Evolutionary conservation across 169 alveolate species (phyloP).

Genomic region (Plasmodium falciparum): DNA sequence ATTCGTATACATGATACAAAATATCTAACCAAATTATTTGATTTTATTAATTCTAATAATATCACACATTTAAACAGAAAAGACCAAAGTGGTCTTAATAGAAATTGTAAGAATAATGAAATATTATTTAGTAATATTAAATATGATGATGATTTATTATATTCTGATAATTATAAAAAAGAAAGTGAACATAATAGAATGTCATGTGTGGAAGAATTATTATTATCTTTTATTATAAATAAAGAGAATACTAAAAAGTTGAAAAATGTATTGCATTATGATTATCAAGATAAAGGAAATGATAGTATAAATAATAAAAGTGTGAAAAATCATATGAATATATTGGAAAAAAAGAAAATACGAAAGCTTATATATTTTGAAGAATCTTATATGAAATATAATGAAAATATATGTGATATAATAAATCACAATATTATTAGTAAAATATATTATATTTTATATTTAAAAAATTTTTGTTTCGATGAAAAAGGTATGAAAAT

Average conservation of each 20-base stretch:
- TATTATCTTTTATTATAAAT: too few species aligned
- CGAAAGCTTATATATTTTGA: slow-evolving; percentile 18
- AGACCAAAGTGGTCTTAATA: too few species aligned
- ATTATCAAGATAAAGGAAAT: background rate
- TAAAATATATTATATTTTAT: background rate
- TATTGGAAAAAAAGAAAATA: background rate
- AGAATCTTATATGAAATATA: slow-evolving; percentile 52
- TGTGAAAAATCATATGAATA: background rate
- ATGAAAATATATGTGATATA: slow-evolving; percentile 1
- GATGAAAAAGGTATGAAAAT: too few species aligned
- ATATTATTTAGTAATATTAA: too few species aligned
- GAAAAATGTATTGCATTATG: background rate
- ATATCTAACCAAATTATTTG: slow-evolving; percentile 17
- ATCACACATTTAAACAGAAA: too few species aligned
- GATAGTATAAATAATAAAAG: background rate
- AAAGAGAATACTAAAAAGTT: too few species aligned
- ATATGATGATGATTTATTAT: too few species aligned
- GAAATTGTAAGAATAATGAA: too few species aligned
- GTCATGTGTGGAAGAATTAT: too few species aligned
- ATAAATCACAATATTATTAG: slow-evolving; percentile 31
- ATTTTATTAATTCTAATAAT: background rate
- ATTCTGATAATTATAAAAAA: too few species aligned
- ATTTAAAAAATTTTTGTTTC: too few species aligned
- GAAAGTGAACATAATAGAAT: too few species aligned
- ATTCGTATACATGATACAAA: slow-evolving; percentile 17